Evolutionary conservation across 352 stramenopile genomes (phyloP).

Genomic region (Globisporangium nodosum): DNA sequence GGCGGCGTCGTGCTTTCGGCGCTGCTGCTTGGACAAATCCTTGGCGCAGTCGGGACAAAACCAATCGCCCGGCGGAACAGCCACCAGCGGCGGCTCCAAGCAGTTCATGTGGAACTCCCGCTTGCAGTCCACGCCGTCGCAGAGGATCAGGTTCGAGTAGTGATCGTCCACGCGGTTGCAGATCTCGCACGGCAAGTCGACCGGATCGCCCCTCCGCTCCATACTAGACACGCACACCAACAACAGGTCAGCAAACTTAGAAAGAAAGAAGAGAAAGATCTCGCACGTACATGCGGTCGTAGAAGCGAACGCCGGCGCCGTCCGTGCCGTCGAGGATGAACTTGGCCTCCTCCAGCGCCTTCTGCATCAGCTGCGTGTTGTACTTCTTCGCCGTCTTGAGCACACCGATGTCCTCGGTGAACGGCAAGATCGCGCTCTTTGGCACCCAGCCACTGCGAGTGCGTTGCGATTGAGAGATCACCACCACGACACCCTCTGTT

Average conservation of each 20-base stretch:
- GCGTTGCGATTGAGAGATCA: background rate
- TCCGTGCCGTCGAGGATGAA: conserved; percentile 59
- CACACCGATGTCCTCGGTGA: conserved; percentile 53
- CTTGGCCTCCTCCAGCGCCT: conserved; percentile 69
- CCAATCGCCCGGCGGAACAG: conserved; percentile 67
- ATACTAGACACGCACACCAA: conserved; percentile 31
- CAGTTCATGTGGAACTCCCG: conserved; percentile 87
- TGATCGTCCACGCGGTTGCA: conserved; percentile 81
- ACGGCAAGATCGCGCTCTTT: conserved; percentile 63
- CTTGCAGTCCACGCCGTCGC: conserved; percentile 75
- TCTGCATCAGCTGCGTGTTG: conserved; percentile 59
- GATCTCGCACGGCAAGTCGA: conserved; percentile 79
- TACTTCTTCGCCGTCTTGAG: conserved; percentile 70
- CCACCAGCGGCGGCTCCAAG: conserved; percentile 52
- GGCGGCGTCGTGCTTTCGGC: conserved; percentile 19
- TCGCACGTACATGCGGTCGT: conserved; percentile 68
- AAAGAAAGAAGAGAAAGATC: background rate
- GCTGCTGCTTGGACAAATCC: conserved; percentile 27
- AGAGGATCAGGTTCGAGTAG: conserved; percentile 81
- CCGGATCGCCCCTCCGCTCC: conserved; percentile 47
- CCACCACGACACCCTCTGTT: background rate
- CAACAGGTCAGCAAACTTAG: background rate
- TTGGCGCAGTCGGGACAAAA: conserved; percentile 67
- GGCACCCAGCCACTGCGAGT: conserved; percentile 65
- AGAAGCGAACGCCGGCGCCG: conserved; percentile 50